phyloP scores from a whole-genome alignment of 495 filamentous ascomycete genomes.

The Geoglossum glabrum region DNA sequence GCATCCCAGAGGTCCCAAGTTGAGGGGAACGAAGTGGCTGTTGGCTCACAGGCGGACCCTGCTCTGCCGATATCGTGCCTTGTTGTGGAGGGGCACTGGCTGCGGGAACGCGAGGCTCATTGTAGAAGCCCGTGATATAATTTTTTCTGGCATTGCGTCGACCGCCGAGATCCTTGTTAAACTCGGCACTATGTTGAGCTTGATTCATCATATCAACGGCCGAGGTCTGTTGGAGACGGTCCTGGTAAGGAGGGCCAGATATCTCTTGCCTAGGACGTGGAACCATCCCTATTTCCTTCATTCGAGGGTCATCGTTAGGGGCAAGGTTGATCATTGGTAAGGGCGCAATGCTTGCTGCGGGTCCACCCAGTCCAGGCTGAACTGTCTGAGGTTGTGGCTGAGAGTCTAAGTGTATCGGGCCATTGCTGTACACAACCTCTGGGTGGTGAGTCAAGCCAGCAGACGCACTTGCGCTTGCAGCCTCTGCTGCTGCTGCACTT shows the following conservation, averaged over 20 bases:
- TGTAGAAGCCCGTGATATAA: constrained; percentile 59
- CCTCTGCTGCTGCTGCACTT: constrained; percentile 50
- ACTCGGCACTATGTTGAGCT: constrained; percentile 72
- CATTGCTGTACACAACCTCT: constrained; percentile 69
- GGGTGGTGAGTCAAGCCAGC: constrained; percentile 36
- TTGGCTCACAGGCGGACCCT: background rate
- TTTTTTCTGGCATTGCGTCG: constrained; percentile 55
- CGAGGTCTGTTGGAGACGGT: constrained; percentile 62
- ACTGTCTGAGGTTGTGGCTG: constrained; percentile 47
- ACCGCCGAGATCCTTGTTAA: constrained; percentile 60
- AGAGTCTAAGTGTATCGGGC: constrained; percentile 29
- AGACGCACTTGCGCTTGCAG: constrained; percentile 20
- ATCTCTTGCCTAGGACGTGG: constrained; percentile 79
- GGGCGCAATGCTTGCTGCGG: constrained; percentile 41
- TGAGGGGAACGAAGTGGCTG: constrained; percentile 6
- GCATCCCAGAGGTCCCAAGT: constrained; percentile 8
- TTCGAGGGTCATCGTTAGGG: constrained; percentile 55
- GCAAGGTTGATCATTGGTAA: constrained; percentile 72
- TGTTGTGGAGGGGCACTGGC: background rate
- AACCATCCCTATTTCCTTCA: constrained; percentile 64
- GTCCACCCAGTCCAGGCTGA: constrained; percentile 46
- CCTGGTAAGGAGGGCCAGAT: constrained; percentile 72
- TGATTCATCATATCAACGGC: constrained; percentile 71
- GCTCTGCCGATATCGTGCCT: background rate
- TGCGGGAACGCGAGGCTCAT: constrained; percentile 53